Conservation (phyloP, 2,329 filamentous ascomycete species). For the Plenodomus biglobosus region DNA sequence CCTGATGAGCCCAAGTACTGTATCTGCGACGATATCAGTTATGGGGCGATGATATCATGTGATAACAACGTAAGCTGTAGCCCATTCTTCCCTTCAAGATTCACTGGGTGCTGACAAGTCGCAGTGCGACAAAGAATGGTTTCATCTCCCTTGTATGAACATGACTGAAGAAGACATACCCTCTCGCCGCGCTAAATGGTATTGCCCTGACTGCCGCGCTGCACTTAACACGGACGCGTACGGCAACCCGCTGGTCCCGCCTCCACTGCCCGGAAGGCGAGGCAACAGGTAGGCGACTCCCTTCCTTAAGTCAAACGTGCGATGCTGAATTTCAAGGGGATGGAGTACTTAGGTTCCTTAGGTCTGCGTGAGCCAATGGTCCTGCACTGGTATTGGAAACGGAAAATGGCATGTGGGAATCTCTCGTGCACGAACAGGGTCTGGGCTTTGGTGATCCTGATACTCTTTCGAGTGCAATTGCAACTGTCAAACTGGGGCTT, state of each 20-base stretch:
- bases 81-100: neutral
- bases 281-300: constrained; percentile 37
- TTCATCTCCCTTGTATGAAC: constrained; percentile 76
- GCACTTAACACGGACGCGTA: constrained; percentile 34
- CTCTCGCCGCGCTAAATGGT: constrained; percentile 77
- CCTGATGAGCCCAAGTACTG: constrained; percentile 77
- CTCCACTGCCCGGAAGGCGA: constrained; percentile 35
- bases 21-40: constrained; percentile 76
- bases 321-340: constrained; percentile 39
- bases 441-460: neutral
- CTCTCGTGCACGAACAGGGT: neutral
- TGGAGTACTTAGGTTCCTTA: constrained; percentile 36
- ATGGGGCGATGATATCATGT: constrained; percentile 80
- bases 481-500: neutral
- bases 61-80: constrained; percentile 64
- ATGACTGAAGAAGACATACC: constrained; percentile 63
- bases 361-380: constrained; percentile 9
- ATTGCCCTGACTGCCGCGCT: constrained; percentile 69
- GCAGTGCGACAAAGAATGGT: constrained; percentile 81
- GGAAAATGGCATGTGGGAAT: too few species aligned
- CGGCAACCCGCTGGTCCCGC: constrained; percentile 38
- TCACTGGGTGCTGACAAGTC: constrained; percentile 17
- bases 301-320: constrained; percentile 15
- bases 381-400: too few species aligned
- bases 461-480: too few species aligned